A percentile compares a stretch with the other conserved stretches of the same genome.
Evolutionary conservation across 352 stramenopile species (phyloP).

Genomic region (Phytophthora pisi): DNA sequence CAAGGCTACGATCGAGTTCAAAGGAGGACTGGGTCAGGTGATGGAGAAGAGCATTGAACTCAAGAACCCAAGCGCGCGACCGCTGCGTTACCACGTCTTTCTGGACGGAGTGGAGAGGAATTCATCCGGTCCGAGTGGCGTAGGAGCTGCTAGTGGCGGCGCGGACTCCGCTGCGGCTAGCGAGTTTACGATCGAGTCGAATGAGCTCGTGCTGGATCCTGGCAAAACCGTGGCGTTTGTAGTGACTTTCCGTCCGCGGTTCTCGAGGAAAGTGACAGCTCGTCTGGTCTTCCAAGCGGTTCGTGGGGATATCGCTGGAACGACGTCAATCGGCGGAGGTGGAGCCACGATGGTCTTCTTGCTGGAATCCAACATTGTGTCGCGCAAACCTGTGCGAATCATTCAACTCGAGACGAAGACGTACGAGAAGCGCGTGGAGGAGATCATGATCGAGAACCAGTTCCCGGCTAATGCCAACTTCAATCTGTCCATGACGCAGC

Average conservation of each 20-base stretch:
- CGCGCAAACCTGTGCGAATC: conserved; percentile 76
- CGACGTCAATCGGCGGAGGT: conserved; percentile 22
- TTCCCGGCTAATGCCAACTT: conserved; percentile 78
- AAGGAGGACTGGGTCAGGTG: conserved; percentile 78
- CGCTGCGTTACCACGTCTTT: conserved; percentile 90
- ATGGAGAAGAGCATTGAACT: conserved; percentile 95
- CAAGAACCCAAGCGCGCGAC: conserved; percentile 86
- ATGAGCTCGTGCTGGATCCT: conserved; percentile 75
- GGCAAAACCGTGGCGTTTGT: conserved; percentile 75
- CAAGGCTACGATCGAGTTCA: conserved; percentile 94
- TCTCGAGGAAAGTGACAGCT: conserved; percentile 86
- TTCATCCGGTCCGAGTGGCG: not conserved
- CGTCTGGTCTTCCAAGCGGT: conserved; percentile 89
- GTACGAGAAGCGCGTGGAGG: conserved; percentile 82
- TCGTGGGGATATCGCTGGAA: conserved; percentile 37
- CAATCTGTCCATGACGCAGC: conserved; percentile 75
- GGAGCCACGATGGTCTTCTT: conserved; percentile 92
- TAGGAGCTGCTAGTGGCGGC: not conserved
- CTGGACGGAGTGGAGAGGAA: conserved; percentile 56
- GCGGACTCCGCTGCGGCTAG: conserved; percentile 18
- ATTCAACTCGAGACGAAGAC: conserved; percentile 77
- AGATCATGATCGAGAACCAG: conserved; percentile 89
- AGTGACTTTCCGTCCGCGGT: conserved; percentile 84
- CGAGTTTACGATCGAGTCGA: conserved; percentile 81
- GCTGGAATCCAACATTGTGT: conserved; percentile 83